phyloP scores from a whole-genome alignment of 1,139 yeast species.

The Magnusiomyces sp. region DNA sequence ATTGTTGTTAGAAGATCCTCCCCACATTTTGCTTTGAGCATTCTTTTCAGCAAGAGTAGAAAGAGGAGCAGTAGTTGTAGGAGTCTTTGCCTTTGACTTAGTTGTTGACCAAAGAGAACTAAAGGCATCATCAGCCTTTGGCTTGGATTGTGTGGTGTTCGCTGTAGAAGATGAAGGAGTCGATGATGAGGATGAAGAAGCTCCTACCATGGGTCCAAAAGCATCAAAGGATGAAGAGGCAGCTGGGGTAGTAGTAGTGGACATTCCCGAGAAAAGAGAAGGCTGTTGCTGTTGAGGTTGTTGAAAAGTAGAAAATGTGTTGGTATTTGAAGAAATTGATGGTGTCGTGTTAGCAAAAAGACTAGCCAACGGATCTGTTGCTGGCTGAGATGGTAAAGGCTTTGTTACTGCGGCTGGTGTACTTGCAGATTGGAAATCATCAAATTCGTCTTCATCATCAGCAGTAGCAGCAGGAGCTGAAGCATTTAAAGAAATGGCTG shows the following conservation, averaged over 20 bases:
- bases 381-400: constrained; percentile 17
- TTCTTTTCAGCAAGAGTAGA: constrained; percentile 28
- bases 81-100: constrained; percentile 36
- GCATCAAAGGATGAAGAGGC: constrained; percentile 20
- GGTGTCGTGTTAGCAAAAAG: constrained; percentile 17
- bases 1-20: constrained; percentile 19
- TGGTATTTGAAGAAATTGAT: constrained; percentile 12
- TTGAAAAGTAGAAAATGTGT: constrained; percentile 16
- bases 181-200: constrained; percentile 29
- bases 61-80: constrained; percentile 15
- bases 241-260: constrained; percentile 23
- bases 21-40: constrained; percentile 29
- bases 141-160: constrained; percentile 30
- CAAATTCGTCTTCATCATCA: constrained; percentile 81
- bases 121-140: constrained; percentile 59
- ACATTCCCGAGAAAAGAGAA: constrained; percentile 17
- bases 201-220: constrained; percentile 17
- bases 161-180: constrained; percentile 20
- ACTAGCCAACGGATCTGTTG: constrained; percentile 20
- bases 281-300: constrained; percentile 4
- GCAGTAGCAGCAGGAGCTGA: constrained; percentile 22
- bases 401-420: constrained; percentile 25
- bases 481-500: constrained; percentile 10
- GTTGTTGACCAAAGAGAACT: constrained; percentile 74
- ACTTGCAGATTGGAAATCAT: constrained; percentile 80